Conservation (phyloP, 768 basidiomycete genomes). For the Suillus fuscotomentosus region DNA sequence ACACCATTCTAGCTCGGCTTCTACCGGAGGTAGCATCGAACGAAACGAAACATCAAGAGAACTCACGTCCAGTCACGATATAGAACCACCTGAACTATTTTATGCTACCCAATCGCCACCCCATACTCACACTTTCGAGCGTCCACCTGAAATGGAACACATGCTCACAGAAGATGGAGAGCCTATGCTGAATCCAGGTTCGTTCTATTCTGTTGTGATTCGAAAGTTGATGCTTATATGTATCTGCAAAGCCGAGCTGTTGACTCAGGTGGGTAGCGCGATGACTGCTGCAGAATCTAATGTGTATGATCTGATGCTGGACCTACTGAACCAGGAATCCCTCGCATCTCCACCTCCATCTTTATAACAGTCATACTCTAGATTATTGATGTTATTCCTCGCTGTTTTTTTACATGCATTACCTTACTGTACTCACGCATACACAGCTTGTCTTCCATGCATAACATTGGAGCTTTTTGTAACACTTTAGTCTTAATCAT, state of each 20-base stretch:
- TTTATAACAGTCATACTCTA: constrained; percentile 32
- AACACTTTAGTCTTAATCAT: constrained; percentile 6
- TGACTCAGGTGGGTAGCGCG: constrained; percentile 52
- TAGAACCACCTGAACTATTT: constrained; percentile 7
- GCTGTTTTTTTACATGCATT: constrained; percentile 5
- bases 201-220: constrained; percentile 17
- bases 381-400: constrained; percentile 16
- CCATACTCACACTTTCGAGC: constrained; percentile 24
- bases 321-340: constrained; percentile 47
- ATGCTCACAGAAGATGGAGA: constrained; percentile 64
- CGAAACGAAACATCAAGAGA: constrained; percentile 17
- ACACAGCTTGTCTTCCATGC: constrained; percentile 9
- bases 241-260: constrained; percentile 46
- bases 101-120: constrained; percentile 28
- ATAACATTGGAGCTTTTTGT: constrained; percentile 7
- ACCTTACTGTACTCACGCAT: constrained; percentile 23
- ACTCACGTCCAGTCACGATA: constrained; percentile 18
- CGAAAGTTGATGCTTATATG: constrained; percentile 7
- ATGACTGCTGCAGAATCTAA: constrained; percentile 9
- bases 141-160: constrained; percentile 48
- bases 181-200: constrained; percentile 68
- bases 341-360: constrained; percentile 67
- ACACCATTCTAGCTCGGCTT: constrained; percentile 8
- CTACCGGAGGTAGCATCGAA: constrained; percentile 10
- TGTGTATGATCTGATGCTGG: constrained; percentile 29